phyloP scores from a whole-genome alignment of 148 eudicot species.

The Polygonum maritimum region DNA sequence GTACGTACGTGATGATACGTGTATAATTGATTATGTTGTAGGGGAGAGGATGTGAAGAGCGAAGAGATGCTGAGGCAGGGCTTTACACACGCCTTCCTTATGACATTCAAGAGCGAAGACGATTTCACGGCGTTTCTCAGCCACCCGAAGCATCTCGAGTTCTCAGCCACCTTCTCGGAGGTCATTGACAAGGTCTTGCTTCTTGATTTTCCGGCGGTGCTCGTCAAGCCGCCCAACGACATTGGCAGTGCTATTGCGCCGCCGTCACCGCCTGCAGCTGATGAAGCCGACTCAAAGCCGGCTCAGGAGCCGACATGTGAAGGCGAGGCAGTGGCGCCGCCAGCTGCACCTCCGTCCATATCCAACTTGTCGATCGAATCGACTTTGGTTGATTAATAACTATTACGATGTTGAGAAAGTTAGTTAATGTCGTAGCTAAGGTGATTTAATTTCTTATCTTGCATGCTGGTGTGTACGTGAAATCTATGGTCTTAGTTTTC shows the following conservation, averaged over 20 bases:
- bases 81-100: conserved; percentile 74
- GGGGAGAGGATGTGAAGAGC: conserved; percentile 87
- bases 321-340: neutral
- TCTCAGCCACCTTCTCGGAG: conserved; percentile 46
- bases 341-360: neutral
- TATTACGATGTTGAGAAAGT: too few species aligned
- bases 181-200: conserved; percentile 63
- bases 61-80: conserved; percentile 79
- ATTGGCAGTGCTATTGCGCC: neutral
- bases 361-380: too few species aligned
- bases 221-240: conserved; percentile 34
- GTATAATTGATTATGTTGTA: conserved; percentile 1
- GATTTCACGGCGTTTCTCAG: conserved; percentile 38
- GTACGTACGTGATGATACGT: too few species aligned
- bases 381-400: too few species aligned
- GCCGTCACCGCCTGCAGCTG: neutral
- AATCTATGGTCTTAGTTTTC: too few species aligned
- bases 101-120: conserved; percentile 63
- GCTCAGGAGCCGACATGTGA: neutral
- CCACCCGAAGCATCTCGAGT: conserved; percentile 73
- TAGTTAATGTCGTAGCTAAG: too few species aligned
- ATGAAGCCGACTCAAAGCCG: neutral
- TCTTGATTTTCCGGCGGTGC: conserved; percentile 64
- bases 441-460: too few species aligned
- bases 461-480: too few species aligned